These are phyloP conservation scores for Pseudonectria foliicola DNA, from an alignment of 2,329 filamentous ascomycete genomes.

Conservation along the genomic window DNA sequence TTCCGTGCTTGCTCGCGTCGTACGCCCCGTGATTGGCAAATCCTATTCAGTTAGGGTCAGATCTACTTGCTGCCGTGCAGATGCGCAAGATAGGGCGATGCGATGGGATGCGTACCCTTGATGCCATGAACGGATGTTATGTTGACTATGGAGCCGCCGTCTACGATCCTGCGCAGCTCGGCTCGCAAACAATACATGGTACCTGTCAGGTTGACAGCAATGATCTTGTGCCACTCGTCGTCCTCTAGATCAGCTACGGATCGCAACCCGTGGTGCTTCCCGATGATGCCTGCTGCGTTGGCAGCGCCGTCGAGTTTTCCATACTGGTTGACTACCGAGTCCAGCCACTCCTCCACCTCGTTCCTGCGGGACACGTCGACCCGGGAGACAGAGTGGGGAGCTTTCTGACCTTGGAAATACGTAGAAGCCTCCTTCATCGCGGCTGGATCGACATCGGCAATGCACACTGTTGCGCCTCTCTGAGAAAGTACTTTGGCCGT, in stretches of 20 bases:
- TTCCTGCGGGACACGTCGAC: constrained; percentile 42
- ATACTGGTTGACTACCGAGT: constrained; percentile 37
- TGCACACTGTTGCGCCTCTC: constrained; percentile 31
- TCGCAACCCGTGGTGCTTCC: constrained; percentile 33
- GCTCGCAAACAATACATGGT: constrained; percentile 44
- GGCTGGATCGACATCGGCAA: constrained; percentile 30
- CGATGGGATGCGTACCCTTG: constrained; percentile 30
- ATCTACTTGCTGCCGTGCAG: too few relatives aligned
- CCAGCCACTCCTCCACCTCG: constrained; percentile 46
- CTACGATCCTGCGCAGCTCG: constrained; percentile 31
- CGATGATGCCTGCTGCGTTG: constrained; percentile 48
- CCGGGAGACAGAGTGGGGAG: constrained; percentile 28
- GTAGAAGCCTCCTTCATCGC: constrained; percentile 23
- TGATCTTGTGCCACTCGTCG: constrained; percentile 41
- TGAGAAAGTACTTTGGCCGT: constrained; percentile 30
- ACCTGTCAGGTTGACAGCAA: constrained; percentile 43
- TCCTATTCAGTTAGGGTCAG: constrained; percentile 15
- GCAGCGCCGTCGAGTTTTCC: constrained; percentile 48
- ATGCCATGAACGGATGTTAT: constrained; percentile 39
- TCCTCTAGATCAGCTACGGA: constrained; percentile 38
- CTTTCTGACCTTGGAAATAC: constrained; percentile 23
- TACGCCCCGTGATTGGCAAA: constrained; percentile 30
- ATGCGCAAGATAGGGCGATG: not conserved
- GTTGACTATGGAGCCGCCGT: constrained; percentile 53
- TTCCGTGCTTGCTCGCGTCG: constrained; percentile 32